Evolutionary conservation across 2,329 filamentous ascomycete species (phyloP), one percentile per base, ranked within the genome.

Genomic region (Trichoderma sp.): DNA sequence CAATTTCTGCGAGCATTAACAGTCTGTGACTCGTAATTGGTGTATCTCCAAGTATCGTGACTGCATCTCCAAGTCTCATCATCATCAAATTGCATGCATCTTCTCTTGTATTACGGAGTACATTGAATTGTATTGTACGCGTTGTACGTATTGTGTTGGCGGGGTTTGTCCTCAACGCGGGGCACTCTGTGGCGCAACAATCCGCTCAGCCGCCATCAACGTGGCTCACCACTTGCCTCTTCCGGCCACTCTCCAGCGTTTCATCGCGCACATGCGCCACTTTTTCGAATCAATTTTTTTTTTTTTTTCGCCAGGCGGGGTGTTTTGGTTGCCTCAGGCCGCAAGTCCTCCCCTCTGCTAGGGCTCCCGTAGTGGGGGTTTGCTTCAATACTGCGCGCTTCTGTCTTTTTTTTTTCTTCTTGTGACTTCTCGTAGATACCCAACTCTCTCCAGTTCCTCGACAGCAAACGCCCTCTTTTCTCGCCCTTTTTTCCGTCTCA

Each of bases 381-480:
- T 65, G 61, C 50, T 52, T 59, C 64, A 59, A 52, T 50, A 50
- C 53, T 54, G 54, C 64, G 64, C 64, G 50, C 17, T 64, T 54
- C 56, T 60, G 45, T 53, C 27, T 22, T 34, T 35, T 65, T 37
- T 53, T 63, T 53, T 67, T 67, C 58, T 69, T 68, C 48, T 61
- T 50, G 61, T 15, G 54, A 39, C 56, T 63, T 64, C 39, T 64
- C 64, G 54, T 67, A 64, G 68, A 69, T 69, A 69, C 68, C 68
- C 68, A 67, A 66, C 48, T 7, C 48, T 45, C 53, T 58, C 32
- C 60, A 54, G 27, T 61, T 37, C 27, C 13, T n/a, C 64, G 8
- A 59, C 37, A n/a, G n/a, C 34, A 67, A 34, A 59, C 32, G 32
- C 22, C 52, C 39, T 13, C 6, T 48, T 52, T 42, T 22, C 25